Evolutionary conservation across 169 alveolate genomes (phyloP), one percentile per base, ranked within the genome.

Genomic region (Perkinsus olseni): DNA sequence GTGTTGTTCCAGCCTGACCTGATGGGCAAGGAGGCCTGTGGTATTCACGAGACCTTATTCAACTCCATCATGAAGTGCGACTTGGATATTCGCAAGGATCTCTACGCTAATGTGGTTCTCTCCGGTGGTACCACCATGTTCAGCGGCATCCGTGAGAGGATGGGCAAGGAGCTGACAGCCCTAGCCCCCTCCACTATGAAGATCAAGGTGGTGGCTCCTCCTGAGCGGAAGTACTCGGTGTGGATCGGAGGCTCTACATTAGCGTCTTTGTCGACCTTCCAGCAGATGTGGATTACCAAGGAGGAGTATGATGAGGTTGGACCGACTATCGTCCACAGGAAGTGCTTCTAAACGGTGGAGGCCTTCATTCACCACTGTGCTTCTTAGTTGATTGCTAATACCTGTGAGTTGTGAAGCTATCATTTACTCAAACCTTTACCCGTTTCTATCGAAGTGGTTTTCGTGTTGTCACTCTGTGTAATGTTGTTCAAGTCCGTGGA

Each of bases 201-300:
- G 96, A 97, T 99, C 96, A 98, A 98, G 97, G 99, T 99, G 92
- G 99, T 98, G 51, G 99, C 99, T n/a, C 99, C 99, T 4, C 99
- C 99, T 38, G 99, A 99, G 94, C 97, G 99, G 93, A 98, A 99
- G 96, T 98, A 98, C 96, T 98, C 99, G 36, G 99, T 98, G 91
- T 99, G 99, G 99, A 97, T 98, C 74, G 99, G 99, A 50, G 99
- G 99, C 8, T 98, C 99, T 36, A 98, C 98, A 91, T 97, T 98
- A 38, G 97, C 99, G 24, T 97, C 99, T 34, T 96, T 98, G 40
- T 97, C 99, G 74, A 98, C 99, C 45, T 99, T 99, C 97, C 99
- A 99, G 95, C 99, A 97, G 94, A 98, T 98, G 99, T 99, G 99
- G 99, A 97, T 98, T 94, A 97, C 99, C 74, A 98, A 98, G 96